Evolutionary conservation across 768 basidiomycete species (phyloP).

Genomic region (Gymnopilus junonius): DNA sequence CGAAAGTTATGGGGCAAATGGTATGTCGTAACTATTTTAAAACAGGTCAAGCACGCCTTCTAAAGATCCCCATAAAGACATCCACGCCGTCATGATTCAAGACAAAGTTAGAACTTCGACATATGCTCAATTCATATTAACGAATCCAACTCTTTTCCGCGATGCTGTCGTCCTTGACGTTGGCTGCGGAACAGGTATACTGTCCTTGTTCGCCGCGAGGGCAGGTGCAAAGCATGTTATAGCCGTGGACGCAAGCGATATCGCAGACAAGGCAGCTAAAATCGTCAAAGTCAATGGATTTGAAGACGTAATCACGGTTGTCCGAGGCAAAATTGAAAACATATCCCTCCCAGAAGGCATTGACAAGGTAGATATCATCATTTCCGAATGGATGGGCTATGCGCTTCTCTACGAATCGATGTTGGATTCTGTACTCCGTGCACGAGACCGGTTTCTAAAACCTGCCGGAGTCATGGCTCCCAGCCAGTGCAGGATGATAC

Average conservation of each 20-base stretch:
- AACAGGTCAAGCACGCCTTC: not conserved
- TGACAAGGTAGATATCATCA: constrained; percentile 87
- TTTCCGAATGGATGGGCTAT: constrained; percentile 99
- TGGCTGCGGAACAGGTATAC: constrained; percentile 94
- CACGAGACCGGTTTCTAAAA: constrained; percentile 84
- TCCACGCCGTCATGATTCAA: constrained; percentile 96
- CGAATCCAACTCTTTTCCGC: constrained; percentile 79
- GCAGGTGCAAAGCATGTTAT: constrained; percentile 91
- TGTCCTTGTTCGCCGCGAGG: constrained; percentile 88
- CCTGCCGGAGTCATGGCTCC: constrained; percentile 88
- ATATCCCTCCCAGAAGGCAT: constrained; percentile 74
- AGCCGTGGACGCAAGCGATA: constrained; percentile 88
- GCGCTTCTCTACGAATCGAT: constrained; percentile 94
- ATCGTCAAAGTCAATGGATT: constrained; percentile 81
- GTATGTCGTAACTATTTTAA: constrained; percentile 41
- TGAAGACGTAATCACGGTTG: constrained; percentile 79
- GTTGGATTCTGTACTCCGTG: constrained; percentile 92
- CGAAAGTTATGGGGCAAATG: constrained; percentile 86
- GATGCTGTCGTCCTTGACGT: constrained; percentile 92
- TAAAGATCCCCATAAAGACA: constrained; percentile 55
- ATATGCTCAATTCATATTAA: constrained; percentile 90
- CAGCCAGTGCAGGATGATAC: constrained; percentile 83
- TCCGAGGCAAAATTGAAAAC: constrained; percentile 91
- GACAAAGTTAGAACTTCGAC: constrained; percentile 93
- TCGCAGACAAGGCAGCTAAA: constrained; percentile 75